Conservation (phyloP, 768 basidiomycete genomes). For the Leccinum fibrillosum region DNA sequence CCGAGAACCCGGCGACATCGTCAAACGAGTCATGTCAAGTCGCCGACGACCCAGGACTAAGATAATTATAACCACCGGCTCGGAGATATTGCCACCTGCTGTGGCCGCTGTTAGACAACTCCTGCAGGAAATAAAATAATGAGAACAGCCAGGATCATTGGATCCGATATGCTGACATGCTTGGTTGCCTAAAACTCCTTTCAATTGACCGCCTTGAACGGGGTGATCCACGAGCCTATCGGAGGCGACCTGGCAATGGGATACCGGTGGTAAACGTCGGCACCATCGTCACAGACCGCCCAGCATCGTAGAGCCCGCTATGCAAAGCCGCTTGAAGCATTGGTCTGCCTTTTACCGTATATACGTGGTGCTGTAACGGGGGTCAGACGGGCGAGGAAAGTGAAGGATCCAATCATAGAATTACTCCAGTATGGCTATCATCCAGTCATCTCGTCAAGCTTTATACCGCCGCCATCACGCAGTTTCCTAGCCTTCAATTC, state of each 20-base stretch:
- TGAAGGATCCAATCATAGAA: slow-evolving; percentile 8
- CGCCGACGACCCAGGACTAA: neutral
- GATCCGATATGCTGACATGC: neutral
- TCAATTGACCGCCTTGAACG: neutral
- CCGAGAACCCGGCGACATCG: neutral
- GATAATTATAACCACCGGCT: neutral
- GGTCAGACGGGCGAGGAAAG: neutral
- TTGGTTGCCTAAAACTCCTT: neutral
- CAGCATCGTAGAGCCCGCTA: slow-evolving; percentile 1
- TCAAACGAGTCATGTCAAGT: neutral
- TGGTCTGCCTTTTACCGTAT: slow-evolving; percentile 1
- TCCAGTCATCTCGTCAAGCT: slow-evolving; percentile 7
- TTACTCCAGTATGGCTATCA: slow-evolving; percentile 3
- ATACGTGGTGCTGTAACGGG: neutral
- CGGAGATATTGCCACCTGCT: neutral
- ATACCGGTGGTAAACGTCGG: slow-evolving; percentile 2
- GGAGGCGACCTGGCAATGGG: neutral
- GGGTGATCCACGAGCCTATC: neutral
- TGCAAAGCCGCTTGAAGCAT: neutral
- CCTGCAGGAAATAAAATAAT: neutral
- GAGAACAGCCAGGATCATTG: neutral
- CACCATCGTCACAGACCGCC: slow-evolving; percentile 1
- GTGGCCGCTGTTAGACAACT: neutral
- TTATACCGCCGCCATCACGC: slow-evolving; percentile 14
- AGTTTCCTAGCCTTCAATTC: slow-evolving; percentile 57